Conservation (phyloP, 108 stramenopile species). For the Cyclotella baltica region DNA sequence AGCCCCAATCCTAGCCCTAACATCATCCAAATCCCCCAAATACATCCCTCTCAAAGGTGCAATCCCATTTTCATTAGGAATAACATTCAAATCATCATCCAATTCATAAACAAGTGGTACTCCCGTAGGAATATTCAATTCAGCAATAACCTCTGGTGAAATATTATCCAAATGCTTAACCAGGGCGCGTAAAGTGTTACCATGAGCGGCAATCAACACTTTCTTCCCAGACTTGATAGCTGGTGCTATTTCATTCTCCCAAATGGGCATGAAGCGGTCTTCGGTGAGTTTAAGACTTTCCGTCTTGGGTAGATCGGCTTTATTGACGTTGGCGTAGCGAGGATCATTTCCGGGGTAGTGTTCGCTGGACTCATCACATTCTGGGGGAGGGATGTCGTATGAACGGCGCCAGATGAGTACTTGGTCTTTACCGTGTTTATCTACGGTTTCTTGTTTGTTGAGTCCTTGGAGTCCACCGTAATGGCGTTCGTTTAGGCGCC, state of each 20-base stretch:
- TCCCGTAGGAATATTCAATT: slow-evolving; percentile 97
- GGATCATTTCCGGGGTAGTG: slow-evolving; percentile 93
- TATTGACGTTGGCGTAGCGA: slow-evolving; percentile 80
- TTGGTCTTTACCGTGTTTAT: slow-evolving; percentile 95
- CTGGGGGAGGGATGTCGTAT: slow-evolving; percentile 97
- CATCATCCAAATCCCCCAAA: slow-evolving; percentile 90
- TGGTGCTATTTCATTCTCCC: slow-evolving; percentile 90
- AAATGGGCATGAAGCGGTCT: slow-evolving; percentile 94
- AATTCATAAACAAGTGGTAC: slow-evolving; percentile 95
- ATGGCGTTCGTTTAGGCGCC: slow-evolving; percentile 97
- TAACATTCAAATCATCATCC: slow-evolving; percentile 93
- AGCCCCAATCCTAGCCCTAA: slow-evolving; percentile 89
- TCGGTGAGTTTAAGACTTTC: slow-evolving; percentile 93
- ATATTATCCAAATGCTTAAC: slow-evolving; percentile 98
- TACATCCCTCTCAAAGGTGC: slow-evolving; percentile 86
- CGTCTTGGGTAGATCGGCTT: slow-evolving; percentile 72
- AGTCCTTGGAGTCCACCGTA: slow-evolving; percentile 94
- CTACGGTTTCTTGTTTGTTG: slow-evolving; percentile 98
- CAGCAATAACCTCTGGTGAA: slow-evolving; percentile 91
- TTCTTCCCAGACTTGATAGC: slow-evolving; percentile 93
- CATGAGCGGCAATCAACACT: slow-evolving; percentile 98
- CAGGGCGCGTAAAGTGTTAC: slow-evolving; percentile 98
- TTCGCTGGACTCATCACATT: slow-evolving; percentile 69
- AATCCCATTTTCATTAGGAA: slow-evolving; percentile 88
- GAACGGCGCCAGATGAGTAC: slow-evolving; percentile 94